phyloP scores from a whole-genome alignment of 1,284 basidiomycete genomes.

The Anthracocystis setariae region DNA sequence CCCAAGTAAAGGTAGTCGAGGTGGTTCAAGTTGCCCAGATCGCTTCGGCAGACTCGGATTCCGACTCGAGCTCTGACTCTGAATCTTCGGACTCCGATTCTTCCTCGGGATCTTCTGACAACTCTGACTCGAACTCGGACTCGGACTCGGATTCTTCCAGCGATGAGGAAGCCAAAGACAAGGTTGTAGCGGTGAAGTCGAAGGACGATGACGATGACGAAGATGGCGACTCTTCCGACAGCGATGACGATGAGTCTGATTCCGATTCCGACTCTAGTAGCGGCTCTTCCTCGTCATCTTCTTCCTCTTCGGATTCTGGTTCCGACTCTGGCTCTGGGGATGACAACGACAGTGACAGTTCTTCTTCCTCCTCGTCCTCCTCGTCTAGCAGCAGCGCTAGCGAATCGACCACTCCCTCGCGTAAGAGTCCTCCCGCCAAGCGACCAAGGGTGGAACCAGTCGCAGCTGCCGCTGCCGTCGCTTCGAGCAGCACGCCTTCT shows the following conservation, averaged over 20 bases:
- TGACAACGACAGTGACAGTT: constrained; percentile 13
- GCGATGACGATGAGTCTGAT: constrained; percentile 4
- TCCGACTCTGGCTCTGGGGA: constrained; percentile 1
- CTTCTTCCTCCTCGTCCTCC: constrained; percentile 26
- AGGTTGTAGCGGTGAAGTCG: not conserved
- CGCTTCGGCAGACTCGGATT: constrained; percentile 12
- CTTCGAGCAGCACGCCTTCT: constrained; percentile 6
- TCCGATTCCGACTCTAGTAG: constrained; percentile 19
- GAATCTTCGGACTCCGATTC: constrained; percentile 13
- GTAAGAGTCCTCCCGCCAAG: constrained; percentile 36
- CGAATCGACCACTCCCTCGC: constrained; percentile 18
- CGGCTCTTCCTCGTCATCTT: not conserved
- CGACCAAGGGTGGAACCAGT: constrained; percentile 26
- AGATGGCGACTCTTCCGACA: constrained; percentile 19
- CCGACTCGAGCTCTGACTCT: constrained; percentile 17
- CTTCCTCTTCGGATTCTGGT: constrained; percentile 1
- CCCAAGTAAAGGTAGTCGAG: constrained; percentile 16
- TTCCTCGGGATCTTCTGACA: not conserved
- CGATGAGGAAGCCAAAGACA: constrained; percentile 10
- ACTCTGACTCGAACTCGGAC: not conserved
- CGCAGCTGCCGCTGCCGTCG: constrained; percentile 4
- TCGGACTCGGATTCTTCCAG: constrained; percentile 11
- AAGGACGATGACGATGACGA: constrained; percentile 7
- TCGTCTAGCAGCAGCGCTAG: constrained; percentile 16
- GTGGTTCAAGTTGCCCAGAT: constrained; percentile 12